Conservation (phyloP, 495 filamentous ascomycete genomes). For the Clohesyomyces aquaticus region DNA sequence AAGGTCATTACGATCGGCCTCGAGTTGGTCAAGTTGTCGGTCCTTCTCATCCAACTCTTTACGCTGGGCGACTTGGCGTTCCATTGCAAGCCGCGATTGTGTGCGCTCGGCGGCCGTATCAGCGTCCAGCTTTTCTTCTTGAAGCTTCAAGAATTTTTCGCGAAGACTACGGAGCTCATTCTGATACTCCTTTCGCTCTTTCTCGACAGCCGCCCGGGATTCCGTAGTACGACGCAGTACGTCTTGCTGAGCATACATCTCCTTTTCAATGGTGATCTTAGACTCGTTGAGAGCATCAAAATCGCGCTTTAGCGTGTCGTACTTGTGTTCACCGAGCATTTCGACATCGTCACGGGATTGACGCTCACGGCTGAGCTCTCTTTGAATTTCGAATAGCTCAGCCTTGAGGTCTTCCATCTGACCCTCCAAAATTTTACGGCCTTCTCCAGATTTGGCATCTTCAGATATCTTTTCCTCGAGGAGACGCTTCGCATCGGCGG, state of each 20-base stretch:
- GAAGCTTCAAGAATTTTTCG: slow-evolving; percentile 77
- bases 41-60: slow-evolving; percentile 77
- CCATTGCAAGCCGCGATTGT: slow-evolving; percentile 74
- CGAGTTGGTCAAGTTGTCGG: slow-evolving; percentile 70
- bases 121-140: slow-evolving; percentile 81
- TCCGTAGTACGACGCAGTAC: slow-evolving; percentile 86
- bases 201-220: slow-evolving; percentile 74
- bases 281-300: slow-evolving; percentile 87
- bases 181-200: slow-evolving; percentile 86
- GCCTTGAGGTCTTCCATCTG: slow-evolving; percentile 86
- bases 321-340: slow-evolving; percentile 88
- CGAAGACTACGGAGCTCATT: slow-evolving; percentile 80
- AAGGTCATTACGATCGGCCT: slow-evolving; percentile 75
- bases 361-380: slow-evolving; percentile 85
- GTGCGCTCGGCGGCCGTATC: slow-evolving; percentile 80
- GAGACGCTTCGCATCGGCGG: slow-evolving; percentile 81
- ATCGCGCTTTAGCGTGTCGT: slow-evolving; percentile 76
- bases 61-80: slow-evolving; percentile 75
- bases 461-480: slow-evolving; percentile 88
- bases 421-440: slow-evolving; percentile 80
- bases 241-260: slow-evolving; percentile 97
- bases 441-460: slow-evolving; percentile 74
- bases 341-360: slow-evolving; percentile 97
- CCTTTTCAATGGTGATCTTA: slow-evolving; percentile 97
- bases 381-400: slow-evolving; percentile 81